Evolutionary conservation across 306 rosid genomes (phyloP).

Genomic region (Trichosanthes cucumerina): DNA sequence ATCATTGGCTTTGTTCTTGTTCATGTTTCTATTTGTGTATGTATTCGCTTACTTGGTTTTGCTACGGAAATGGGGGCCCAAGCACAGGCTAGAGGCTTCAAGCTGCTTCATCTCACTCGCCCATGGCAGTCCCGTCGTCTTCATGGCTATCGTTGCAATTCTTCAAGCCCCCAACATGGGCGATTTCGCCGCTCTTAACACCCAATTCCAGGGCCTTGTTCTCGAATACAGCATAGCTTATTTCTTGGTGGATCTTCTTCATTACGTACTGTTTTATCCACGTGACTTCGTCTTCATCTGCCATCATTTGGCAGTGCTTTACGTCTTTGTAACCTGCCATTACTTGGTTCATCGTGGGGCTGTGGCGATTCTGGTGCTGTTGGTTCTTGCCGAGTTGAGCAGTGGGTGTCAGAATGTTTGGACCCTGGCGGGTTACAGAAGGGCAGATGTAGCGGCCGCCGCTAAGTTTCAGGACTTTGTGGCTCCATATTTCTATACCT

Average conservation of each 20-base stretch:
- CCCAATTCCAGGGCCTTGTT: constrained; percentile 13
- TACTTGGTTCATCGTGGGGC: constrained; percentile 33
- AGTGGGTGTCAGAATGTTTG: constrained; percentile 43
- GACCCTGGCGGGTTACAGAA: constrained; percentile 21
- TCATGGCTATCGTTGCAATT: constrained; percentile 24
- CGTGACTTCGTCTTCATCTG: constrained; percentile 25
- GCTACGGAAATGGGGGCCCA: constrained; percentile 28
- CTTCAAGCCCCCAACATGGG: not conserved
- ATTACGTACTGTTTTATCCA: constrained; percentile 28
- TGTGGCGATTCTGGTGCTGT: constrained; percentile 24
- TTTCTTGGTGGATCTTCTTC: constrained; percentile 36
- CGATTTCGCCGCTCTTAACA: constrained; percentile 30
- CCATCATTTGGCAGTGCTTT: constrained; percentile 41
- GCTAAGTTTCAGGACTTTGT: constrained; percentile 20
- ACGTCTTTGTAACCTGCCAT: constrained; percentile 28
- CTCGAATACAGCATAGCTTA: constrained; percentile 37
- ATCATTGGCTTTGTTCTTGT: constrained; percentile 21
- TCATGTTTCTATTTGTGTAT: constrained; percentile 24
- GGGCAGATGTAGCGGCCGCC: constrained; percentile 12
- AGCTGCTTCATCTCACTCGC: constrained; percentile 42
- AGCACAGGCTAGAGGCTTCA: constrained; percentile 27
- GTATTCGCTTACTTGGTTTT: constrained; percentile 19
- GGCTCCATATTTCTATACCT: constrained; percentile 28
- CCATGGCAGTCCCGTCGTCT: constrained; percentile 31
- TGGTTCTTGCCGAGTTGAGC: constrained; percentile 34